Base-by-base conservation (phyloP, 1,284 basidiomycete species). In the Kalmanozyma brasiliensis region DNA sequence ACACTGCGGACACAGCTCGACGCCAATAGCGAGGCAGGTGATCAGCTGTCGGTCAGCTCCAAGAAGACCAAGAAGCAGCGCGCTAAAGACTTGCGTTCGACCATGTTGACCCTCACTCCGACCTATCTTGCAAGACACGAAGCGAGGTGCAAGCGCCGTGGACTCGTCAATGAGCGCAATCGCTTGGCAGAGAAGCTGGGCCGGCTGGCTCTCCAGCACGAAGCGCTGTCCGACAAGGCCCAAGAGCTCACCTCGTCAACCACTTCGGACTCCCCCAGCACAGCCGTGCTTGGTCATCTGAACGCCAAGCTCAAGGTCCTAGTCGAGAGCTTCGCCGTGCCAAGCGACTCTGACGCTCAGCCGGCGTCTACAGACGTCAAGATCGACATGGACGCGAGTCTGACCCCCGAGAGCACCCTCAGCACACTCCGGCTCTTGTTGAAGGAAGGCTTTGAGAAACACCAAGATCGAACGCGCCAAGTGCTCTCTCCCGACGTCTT, bases 91-190 rank as follows among this genome's bases (percentile, higher is more conserved):
- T 26, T 70, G 33, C 67, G 67, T 32, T 61, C 67, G 3, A 51
- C 62, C 0, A 41, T 70, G 45, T 37, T 63, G 29, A 60, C 49
- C 1, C 22, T 73, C 16, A 61, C 66, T 2, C 71, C 71, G 16
- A 57, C 59, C 8, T 63, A 71, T 34, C 55, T 77, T 7, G 64
- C 59, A 1, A 45, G 63, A 11, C 76, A 77, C 38, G 76, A 77
- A 47, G 76, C 74, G 1, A 57, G 51, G n/a, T 57, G 58, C 42
- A 77, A 77, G 49, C 68, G 71, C 16, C 35, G 59, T 4, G 68
- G 64, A 1, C 43, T 75, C 14, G 33, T 66, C 19, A 57, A 63
- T 24, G 65, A 71, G 46, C 55, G 74, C 1, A 56, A 76, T 38
- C 59, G 42, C 5, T 17, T 77, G 33, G 76, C 76, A 2, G 53